Evolutionary conservation across 805 yeast genomes (phyloP), one percentile per base, ranked within the genome.

Genomic region (Candida alai): DNA sequence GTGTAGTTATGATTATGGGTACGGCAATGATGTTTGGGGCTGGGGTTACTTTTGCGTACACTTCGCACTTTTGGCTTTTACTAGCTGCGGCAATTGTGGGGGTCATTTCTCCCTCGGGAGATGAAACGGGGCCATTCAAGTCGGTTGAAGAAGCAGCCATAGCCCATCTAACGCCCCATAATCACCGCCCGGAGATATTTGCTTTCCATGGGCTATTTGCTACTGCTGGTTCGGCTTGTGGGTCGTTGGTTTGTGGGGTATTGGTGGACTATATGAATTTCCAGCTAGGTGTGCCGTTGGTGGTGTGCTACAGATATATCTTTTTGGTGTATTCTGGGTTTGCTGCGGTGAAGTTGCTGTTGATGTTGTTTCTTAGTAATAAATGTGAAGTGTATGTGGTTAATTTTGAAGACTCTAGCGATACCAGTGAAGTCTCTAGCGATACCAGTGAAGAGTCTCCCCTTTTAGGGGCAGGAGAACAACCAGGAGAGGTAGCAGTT

Each of bases 121-220:
- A 81, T 49, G 96, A 87, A 50, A 85, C 89, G 0, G 96, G 96
- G 0, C 96, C 96, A 0, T 87, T 87, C 56, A 81, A 84, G 50
- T 76, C 93, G 0, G 78, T 87, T 19, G 96, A 87, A 54, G 95
- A 86, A 51, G 78, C 90, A 1, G 72, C 84, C 24, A 66, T 87
- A 32, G 93, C 95, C 0, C 90, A 84, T 55, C 60, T 87, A 42
- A 81, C 94, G 0, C 78, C 81, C 0, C 70, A 69, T 23, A 64
- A 63, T 35, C 74, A 72, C 36, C 65, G 94, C 29, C 80, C 94
- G 1, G 84, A 78, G 43, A 64, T 85, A 2, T 86, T 78, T 62
- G 93, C 93, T 0, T 64, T 80, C 45, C 85, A 86, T 51, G 80
- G 84, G 23, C 56, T 84, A 18, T 61, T 81, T 28, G 80, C 84